These are phyloP conservation scores for Camellia sinensis DNA, from an alignment of 148 eudicot species.

Conservation along the genomic window DNA sequence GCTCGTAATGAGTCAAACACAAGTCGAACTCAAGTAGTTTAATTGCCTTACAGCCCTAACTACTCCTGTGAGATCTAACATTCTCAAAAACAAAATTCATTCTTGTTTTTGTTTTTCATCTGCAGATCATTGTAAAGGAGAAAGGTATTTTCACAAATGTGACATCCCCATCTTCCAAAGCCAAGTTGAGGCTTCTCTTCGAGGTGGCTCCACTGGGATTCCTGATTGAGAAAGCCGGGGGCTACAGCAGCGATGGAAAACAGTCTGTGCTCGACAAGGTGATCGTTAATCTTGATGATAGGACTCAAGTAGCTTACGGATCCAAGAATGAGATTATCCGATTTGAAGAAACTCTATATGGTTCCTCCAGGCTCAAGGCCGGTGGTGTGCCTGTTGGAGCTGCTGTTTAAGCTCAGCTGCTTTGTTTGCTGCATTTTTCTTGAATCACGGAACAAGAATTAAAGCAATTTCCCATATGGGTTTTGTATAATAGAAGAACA, in stretches of 20 bases:
- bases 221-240: slow-evolving; percentile 94
- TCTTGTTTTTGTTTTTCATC: background rate
- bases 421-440: background rate
- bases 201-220: slow-evolving; percentile 96
- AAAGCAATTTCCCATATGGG: background rate
- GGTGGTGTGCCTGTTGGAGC: slow-evolving; percentile 90
- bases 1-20: no score
- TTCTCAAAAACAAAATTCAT: background rate
- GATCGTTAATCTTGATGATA: slow-evolving; percentile 62
- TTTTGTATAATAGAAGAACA: slow-evolving; percentile 10
- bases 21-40: no score
- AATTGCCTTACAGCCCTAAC: background rate
- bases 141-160: slow-evolving; percentile 96
- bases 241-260: slow-evolving; percentile 85
- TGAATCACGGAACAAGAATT: background rate
- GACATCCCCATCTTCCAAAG: slow-evolving; percentile 81
- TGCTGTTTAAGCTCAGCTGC: slow-evolving; percentile 42
- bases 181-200: slow-evolving; percentile 81
- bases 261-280: slow-evolving; percentile 86
- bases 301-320: slow-evolving; percentile 98
- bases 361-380: slow-evolving; percentile 85
- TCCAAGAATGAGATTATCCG: slow-evolving; percentile 92
- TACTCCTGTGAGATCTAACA: background rate
- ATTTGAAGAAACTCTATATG: slow-evolving; percentile 87
- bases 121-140: slow-evolving; percentile 96